Percentiles rank a stretch among this genome's conserved stretches.
These are phyloP conservation scores for Choanephora cucurbitarum DNA, from an alignment of 371 early-diverging fungal species.

Conservation along the genomic window DNA sequence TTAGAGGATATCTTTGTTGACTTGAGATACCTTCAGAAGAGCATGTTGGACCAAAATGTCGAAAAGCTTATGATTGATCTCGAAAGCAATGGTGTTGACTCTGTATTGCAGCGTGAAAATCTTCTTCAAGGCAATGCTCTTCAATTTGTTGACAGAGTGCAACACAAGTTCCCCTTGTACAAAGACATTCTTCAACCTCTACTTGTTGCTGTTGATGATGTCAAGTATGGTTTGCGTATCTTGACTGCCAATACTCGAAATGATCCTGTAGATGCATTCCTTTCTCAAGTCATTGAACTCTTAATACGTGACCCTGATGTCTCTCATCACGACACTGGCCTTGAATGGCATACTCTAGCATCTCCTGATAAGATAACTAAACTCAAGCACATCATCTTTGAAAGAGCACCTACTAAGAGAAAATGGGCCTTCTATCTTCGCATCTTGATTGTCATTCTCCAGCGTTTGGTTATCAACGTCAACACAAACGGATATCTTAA, in stretches of 20 bases:
- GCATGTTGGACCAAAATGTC: slow-evolving; percentile 61
- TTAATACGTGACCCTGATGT: slow-evolving; percentile 49
- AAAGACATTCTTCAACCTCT: slow-evolving; percentile 81
- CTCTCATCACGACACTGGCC: slow-evolving; percentile 32
- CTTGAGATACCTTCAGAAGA: slow-evolving; percentile 67
- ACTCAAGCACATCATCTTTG: slow-evolving; percentile 56
- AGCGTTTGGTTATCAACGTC: slow-evolving; percentile 53
- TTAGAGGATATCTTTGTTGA: slow-evolving; percentile 77
- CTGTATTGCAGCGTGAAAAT: slow-evolving; percentile 56
- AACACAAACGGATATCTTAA: slow-evolving; percentile 59
- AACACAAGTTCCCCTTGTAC: slow-evolving; percentile 63
- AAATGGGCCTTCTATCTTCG: slow-evolving; percentile 70
- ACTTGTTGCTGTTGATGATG: slow-evolving; percentile 66
- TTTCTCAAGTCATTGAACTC: slow-evolving; percentile 47
- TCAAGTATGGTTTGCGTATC: slow-evolving; percentile 79
- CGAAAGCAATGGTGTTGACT: slow-evolving; percentile 28
- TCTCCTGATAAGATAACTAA: slow-evolving; percentile 42
- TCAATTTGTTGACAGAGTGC: slow-evolving; percentile 69
- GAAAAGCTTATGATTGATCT: slow-evolving; percentile 48
- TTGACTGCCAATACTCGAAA: slow-evolving; percentile 39
- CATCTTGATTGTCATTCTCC: slow-evolving; percentile 60
- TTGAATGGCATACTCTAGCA: slow-evolving; percentile 53
- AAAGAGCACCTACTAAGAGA: slow-evolving; percentile 48
- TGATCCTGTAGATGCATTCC: slow-evolving; percentile 32
- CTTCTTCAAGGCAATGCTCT: slow-evolving; percentile 74